Evolutionary conservation across 495 filamentous ascomycete species (phyloP).

Genomic region (Neurospora discreta): DNA sequence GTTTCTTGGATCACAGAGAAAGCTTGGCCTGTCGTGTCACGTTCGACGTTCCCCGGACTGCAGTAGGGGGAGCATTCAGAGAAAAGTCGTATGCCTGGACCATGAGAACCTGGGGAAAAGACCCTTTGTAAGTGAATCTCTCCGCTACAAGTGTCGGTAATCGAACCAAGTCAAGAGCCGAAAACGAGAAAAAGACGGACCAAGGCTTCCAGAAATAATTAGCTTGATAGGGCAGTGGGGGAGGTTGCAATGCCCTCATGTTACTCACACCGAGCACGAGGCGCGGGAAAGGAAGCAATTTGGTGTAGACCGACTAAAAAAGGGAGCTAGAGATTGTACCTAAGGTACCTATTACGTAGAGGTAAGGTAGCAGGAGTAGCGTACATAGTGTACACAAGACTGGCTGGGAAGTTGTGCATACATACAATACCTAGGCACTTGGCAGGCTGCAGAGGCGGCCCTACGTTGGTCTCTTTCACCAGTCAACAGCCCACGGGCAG

Average conservation of each 20-base stretch:
- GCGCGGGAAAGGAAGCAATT: background rate
- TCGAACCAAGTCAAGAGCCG: background rate
- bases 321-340: background rate
- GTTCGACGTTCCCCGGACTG: too few relatives aligned
- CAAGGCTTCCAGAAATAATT: background rate
- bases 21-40: conserved; percentile 21
- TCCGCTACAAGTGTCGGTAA: background rate
- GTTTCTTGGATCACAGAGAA: conserved; percentile 10
- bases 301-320: background rate
- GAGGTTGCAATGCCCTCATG: background rate
- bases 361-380: background rate
- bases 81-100: background rate
- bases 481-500: background rate
- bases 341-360: too few relatives aligned
- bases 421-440: too few relatives aligned
- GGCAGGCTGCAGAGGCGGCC: background rate
- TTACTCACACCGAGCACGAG: background rate
- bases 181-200: background rate
- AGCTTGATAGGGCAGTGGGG: background rate
- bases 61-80: background rate
- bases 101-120: background rate
- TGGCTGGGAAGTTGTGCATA: too few relatives aligned
- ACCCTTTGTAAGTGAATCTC: background rate
- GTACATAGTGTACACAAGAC: too few relatives aligned
- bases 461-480: background rate